Percentiles rank a stretch among this genome's conserved stretches.
Evolutionary conservation across 768 basidiomycete genomes (phyloP).

Genomic region (Leccinum uliginosum): DNA sequence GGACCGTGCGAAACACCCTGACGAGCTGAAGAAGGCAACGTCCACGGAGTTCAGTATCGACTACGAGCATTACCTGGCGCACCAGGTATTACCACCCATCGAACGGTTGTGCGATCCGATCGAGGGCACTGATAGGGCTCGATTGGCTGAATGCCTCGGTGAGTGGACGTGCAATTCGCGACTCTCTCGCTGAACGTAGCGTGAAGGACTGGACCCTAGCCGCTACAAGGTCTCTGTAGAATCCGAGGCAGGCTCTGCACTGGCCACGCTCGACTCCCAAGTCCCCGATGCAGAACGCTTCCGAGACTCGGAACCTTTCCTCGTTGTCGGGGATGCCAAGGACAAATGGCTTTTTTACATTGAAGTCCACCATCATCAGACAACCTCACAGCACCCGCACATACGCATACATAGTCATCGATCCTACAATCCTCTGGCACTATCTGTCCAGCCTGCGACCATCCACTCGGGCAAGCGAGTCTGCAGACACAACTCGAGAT

Average conservation of each 20-base stretch:
- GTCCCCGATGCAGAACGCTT: slow-evolving; percentile 86
- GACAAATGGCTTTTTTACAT: slow-evolving; percentile 50
- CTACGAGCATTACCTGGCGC: slow-evolving; percentile 85
- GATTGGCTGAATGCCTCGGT: slow-evolving; percentile 96
- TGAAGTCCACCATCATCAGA: background rate
- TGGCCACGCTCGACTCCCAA: slow-evolving; percentile 83
- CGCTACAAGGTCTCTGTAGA: slow-evolving; percentile 45
- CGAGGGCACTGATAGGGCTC: slow-evolving; percentile 88
- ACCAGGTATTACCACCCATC: slow-evolving; percentile 91
- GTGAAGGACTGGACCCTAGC: slow-evolving; percentile 53
- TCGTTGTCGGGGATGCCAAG: slow-evolving; percentile 78
- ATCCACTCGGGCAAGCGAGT: slow-evolving; percentile 50
- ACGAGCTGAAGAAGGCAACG: slow-evolving; percentile 74
- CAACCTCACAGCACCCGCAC: background rate
- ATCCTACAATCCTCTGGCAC: slow-evolving; percentile 64
- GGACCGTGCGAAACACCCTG: slow-evolving; percentile 89
- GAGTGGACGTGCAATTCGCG: slow-evolving; percentile 17
- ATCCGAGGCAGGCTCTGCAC: slow-evolving; percentile 52
- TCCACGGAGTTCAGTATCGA: slow-evolving; percentile 68
- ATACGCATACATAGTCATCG: slow-evolving; percentile 45
- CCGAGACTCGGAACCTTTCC: slow-evolving; percentile 66
- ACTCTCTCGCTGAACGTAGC: slow-evolving; percentile 1
- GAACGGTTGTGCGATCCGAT: slow-evolving; percentile 95
- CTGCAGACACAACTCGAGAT: slow-evolving; percentile 81
- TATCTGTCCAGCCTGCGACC: slow-evolving; percentile 64